Conservation (phyloP, 306 rosid genomes). For the Prunus campanulata region DNA sequence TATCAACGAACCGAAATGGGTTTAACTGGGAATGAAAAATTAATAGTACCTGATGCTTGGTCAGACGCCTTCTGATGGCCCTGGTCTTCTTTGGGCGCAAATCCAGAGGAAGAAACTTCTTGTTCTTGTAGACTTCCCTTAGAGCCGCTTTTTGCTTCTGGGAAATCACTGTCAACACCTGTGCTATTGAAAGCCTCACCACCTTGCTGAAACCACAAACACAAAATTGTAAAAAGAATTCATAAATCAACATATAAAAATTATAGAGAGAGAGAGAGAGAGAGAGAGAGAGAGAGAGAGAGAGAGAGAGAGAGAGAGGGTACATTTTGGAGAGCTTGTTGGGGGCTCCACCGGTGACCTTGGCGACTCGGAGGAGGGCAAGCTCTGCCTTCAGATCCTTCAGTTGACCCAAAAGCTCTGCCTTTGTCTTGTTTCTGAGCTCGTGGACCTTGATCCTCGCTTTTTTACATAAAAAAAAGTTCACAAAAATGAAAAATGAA, state of each 20-base stretch:
- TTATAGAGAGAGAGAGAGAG: rapidly evolving
- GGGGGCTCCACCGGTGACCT: constrained; percentile 57
- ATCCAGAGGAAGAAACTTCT: constrained; percentile 63
- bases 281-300: not conserved
- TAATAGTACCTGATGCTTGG: constrained; percentile 58
- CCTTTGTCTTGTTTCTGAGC: constrained; percentile 40
- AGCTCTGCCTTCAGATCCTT: constrained; percentile 60
- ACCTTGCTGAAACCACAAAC: constrained; percentile 50
- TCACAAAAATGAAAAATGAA: not conserved
- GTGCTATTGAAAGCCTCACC: constrained; percentile 55
- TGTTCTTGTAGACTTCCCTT: constrained; percentile 62
- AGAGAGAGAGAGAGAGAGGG: not conserved
- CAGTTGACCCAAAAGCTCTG: constrained; percentile 38
- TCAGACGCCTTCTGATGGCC: constrained; percentile 62
- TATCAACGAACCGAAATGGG: not conserved
- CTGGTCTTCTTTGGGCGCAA: constrained; percentile 68
- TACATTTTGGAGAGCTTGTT: constrained; percentile 58
- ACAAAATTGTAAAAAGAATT: not conserved
- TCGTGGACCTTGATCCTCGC: constrained; percentile 57
- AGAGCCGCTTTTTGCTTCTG: constrained; percentile 65
- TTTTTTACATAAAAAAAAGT: not conserved
- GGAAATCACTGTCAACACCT: constrained; percentile 60
- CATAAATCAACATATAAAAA: not conserved
- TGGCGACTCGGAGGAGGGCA: constrained; percentile 51
- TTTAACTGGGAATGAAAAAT: not conserved